Percentiles rank a stretch among this genome's conserved stretches.
Evolutionary conservation across 1,284 basidiomycete species (phyloP).

Genomic region (Coniferiporia weirii): DNA sequence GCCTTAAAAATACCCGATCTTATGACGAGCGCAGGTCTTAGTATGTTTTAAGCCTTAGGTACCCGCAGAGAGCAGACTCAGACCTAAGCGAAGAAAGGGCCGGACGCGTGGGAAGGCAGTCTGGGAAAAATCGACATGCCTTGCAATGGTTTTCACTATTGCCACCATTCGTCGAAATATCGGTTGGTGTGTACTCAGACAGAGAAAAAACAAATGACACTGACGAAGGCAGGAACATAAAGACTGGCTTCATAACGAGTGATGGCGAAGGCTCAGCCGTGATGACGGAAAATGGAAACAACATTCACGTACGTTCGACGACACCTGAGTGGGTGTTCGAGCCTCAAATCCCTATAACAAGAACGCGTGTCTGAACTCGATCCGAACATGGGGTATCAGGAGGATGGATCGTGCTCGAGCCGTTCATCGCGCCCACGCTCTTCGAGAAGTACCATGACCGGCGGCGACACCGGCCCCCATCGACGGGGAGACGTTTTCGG

Average conservation of each 20-base stretch:
- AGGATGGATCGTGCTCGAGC: slow-evolving; percentile 55
- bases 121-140: slow-evolving; percentile 14
- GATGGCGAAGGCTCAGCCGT: slow-evolving; percentile 65
- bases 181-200: slow-evolving; percentile 52
- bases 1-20: no score
- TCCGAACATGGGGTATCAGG: slow-evolving; percentile 57
- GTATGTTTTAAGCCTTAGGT: no score
- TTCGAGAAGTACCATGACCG: slow-evolving; percentile 43
- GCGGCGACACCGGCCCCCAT: slow-evolving; percentile 32
- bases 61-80: not conserved
- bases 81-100: not conserved
- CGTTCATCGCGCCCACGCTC: slow-evolving; percentile 54
- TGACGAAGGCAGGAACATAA: not conserved
- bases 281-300: slow-evolving; percentile 54
- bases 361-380: slow-evolving; percentile 54
- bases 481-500: slow-evolving; percentile 76
- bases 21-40: no score
- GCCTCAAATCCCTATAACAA: slow-evolving; percentile 59
- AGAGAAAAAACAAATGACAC: slow-evolving; percentile 26
- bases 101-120: not conserved
- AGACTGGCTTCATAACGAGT: slow-evolving; percentile 19
- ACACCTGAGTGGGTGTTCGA: slow-evolving; percentile 52
- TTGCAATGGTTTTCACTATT: slow-evolving; percentile 36
- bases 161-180: slow-evolving; percentile 46
- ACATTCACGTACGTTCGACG: slow-evolving; percentile 71